A percentile compares a stretch with the other conserved stretches of the same genome.
phyloP scores from a whole-genome alignment of 2,329 filamentous ascomycete genomes.

The Incumbomyces delicatus region DNA sequence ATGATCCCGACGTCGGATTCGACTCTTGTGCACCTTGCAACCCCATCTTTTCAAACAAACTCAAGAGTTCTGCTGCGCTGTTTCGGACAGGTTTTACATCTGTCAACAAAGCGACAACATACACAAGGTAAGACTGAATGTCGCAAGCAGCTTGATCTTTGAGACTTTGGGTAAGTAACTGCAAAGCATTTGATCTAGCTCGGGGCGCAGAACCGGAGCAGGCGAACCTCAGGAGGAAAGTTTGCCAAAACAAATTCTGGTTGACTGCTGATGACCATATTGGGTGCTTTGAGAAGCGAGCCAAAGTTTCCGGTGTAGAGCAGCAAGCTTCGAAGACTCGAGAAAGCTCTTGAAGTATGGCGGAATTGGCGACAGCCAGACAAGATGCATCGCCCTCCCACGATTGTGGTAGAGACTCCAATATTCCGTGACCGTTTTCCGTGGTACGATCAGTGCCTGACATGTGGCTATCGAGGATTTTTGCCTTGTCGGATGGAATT shows the following conservation, averaged over 20 bases:
- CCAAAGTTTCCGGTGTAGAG: slow-evolving; percentile 24
- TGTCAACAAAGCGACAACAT: slow-evolving; percentile 61
- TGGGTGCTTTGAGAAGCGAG: slow-evolving; percentile 28
- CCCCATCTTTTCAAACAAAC: neutral
- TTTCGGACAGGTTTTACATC: slow-evolving; percentile 69
- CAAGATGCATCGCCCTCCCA: slow-evolving; percentile 31
- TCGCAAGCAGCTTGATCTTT: slow-evolving; percentile 54
- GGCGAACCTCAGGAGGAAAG: slow-evolving; percentile 17
- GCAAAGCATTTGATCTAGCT: slow-evolving; percentile 40
- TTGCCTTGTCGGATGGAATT: slow-evolving; percentile 38
- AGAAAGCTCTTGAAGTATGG: slow-evolving; percentile 30
- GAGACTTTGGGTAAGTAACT: slow-evolving; percentile 28
- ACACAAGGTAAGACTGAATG: slow-evolving; percentile 74
- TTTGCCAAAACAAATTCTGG: slow-evolving; percentile 8
- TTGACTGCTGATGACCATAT: slow-evolving; percentile 23
- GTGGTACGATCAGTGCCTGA: slow-evolving; percentile 18
- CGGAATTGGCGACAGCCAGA: slow-evolving; percentile 21
- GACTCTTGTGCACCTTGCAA: slow-evolving; percentile 35
- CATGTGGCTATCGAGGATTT: slow-evolving; percentile 38
- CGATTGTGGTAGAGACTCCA: slow-evolving; percentile 25
- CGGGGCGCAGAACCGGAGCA: slow-evolving; percentile 33
- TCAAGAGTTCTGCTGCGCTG: slow-evolving; percentile 41
- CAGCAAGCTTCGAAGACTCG: slow-evolving; percentile 29
- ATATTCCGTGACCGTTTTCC: slow-evolving; percentile 23
- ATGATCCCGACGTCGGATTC: slow-evolving; percentile 17